Percentiles rank a stretch among this genome's conserved stretches.
phyloP scores from a whole-genome alignment of 306 rosid species.

The Amphicarpaea edgeworthii region DNA sequence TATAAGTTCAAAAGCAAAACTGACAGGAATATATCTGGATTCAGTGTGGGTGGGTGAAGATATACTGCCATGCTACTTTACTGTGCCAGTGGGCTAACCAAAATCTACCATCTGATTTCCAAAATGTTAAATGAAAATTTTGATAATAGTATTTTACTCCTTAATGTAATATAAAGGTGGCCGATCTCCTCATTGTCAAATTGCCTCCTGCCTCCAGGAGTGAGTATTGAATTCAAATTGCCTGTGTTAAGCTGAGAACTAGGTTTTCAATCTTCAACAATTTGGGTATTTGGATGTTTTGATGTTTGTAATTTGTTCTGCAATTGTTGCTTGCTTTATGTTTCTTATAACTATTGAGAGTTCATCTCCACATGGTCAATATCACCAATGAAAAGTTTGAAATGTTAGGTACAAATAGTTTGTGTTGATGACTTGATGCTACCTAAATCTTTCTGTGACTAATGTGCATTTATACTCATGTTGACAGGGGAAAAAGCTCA shows the following conservation, averaged over 20 bases:
- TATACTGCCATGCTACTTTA: slow-evolving; percentile 28
- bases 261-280: slow-evolving; percentile 28
- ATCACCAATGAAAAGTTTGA: slow-evolving; percentile 38
- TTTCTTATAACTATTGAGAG: slow-evolving; percentile 32
- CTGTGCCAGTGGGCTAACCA: slow-evolving; percentile 4
- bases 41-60: background rate
- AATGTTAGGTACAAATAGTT: background rate
- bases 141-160: slow-evolving; percentile 18
- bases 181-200: background rate
- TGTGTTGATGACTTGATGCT: slow-evolving; percentile 42
- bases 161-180: background rate
- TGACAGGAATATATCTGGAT: slow-evolving; percentile 4
- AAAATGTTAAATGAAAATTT: slow-evolving; percentile 1
- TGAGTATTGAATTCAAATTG: slow-evolving; percentile 26
- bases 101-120: slow-evolving; percentile 2
- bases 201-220: background rate
- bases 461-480: slow-evolving; percentile 32
- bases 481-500: slow-evolving; percentile 91
- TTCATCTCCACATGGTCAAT: slow-evolving; percentile 41
- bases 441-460: background rate
- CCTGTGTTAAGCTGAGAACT: slow-evolving; percentile 18
- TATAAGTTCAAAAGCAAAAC: slow-evolving; percentile 15
- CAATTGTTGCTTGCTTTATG: slow-evolving; percentile 23
- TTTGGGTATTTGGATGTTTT: slow-evolving; percentile 28
- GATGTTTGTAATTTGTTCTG: slow-evolving; percentile 10